phyloP scores from a whole-genome alignment of 345 rosid genomes.

The Pistacia atlantica region DNA sequence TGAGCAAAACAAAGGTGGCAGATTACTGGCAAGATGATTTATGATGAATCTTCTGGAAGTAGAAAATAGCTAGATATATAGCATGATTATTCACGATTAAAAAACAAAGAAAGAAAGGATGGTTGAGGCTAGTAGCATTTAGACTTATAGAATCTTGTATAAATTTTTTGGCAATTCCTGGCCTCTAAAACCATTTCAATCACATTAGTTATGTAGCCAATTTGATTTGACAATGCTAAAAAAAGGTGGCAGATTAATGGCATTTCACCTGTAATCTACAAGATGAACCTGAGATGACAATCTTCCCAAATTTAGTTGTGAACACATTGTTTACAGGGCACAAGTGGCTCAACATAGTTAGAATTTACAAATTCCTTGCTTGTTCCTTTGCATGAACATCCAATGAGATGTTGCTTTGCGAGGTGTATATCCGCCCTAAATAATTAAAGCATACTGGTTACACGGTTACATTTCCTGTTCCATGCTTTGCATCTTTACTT shows the following conservation, averaged over 20 bases:
- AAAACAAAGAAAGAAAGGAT: not conserved
- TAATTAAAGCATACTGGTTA: not conserved
- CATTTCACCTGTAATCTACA: not conserved
- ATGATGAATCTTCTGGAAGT: not conserved
- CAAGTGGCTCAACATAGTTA: not conserved
- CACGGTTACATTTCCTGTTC: not conserved
- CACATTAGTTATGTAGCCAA: not conserved
- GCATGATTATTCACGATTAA: too few species aligned
- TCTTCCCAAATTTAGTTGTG: constrained; percentile 3
- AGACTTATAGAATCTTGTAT: not conserved
- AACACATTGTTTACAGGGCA: not conserved
- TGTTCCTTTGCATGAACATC: not conserved
- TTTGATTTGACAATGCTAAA: not conserved
- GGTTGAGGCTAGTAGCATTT: not conserved
- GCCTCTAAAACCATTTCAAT: not conserved
- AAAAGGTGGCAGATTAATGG: not conserved
- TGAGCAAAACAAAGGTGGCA: not conserved
- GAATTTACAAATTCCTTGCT: constrained; percentile 1
- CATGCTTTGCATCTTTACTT: not conserved
- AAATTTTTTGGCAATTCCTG: not conserved
- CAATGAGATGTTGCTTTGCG: not conserved
- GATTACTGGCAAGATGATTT: not conserved
- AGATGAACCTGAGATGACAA: not conserved
- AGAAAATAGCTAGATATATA: not conserved
- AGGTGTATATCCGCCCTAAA: not conserved